phyloP scores from a whole-genome alignment of 352 stramenopile species.

The Chrysophaeum taylorii region DNA sequence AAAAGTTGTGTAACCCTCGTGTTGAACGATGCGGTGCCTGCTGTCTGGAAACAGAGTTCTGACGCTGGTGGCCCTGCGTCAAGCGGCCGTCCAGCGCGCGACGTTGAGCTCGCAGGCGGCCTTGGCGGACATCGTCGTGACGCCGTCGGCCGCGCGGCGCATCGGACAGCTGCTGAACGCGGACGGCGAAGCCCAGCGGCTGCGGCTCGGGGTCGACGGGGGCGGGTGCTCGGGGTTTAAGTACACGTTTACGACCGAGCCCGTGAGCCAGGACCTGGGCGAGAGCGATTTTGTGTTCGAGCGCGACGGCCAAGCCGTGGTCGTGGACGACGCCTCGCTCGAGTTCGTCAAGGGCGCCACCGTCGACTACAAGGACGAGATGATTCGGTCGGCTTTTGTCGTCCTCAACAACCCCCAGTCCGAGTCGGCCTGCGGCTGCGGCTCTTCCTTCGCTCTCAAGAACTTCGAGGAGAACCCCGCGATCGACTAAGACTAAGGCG shows the following conservation, averaged over 20 bases:
- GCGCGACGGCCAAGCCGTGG: slow-evolving; percentile 64
- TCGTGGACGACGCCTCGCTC: slow-evolving; percentile 81
- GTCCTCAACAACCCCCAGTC: slow-evolving; percentile 93
- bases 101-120: too few species aligned
- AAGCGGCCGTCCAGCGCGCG: too few species aligned
- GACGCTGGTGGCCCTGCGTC: too few species aligned
- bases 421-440: slow-evolving; percentile 89
- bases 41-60: too few species aligned
- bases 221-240: slow-evolving; percentile 83
- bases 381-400: slow-evolving; percentile 90
- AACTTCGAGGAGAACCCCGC: slow-evolving; percentile 59
- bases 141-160: background rate
- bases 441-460: slow-evolving; percentile 93
- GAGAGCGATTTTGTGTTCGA: slow-evolving; percentile 66
- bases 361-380: slow-evolving; percentile 90
- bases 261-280: slow-evolving; percentile 29
- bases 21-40: too few species aligned
- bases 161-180: slow-evolving; percentile 20
- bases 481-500: too few species aligned
- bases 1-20: too few species aligned
- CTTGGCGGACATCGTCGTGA: too few species aligned
- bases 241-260: slow-evolving; percentile 76
- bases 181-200: slow-evolving; percentile 24
- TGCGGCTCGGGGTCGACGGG: slow-evolving; percentile 74
- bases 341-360: slow-evolving; percentile 82